These are phyloP conservation scores for Pseudonitzschia multiseries DNA, from an alignment of 108 stramenopile species.

Conservation along the genomic window DNA sequence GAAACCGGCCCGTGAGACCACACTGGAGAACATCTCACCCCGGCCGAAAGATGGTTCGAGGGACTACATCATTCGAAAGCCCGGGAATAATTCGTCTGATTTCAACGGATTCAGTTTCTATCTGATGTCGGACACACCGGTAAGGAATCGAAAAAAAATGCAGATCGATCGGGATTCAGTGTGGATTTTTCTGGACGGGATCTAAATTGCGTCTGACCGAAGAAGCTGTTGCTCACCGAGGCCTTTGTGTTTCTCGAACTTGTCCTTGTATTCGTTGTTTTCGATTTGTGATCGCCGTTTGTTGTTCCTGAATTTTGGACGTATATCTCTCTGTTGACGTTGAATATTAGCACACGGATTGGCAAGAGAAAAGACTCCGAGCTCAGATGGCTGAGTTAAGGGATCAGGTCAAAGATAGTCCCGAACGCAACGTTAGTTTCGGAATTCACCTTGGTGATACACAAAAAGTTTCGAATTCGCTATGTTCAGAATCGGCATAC, in stretches of 20 bases:
- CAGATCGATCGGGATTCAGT: not conserved
- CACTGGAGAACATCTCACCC: conserved; percentile 11
- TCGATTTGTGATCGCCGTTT: not conserved
- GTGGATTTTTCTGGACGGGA: not conserved
- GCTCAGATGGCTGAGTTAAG: conserved; percentile 11
- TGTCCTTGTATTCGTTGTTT: not conserved
- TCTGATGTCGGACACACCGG: conserved; percentile 14
- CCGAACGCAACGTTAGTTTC: not conserved
- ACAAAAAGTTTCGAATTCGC: conserved; percentile 19
- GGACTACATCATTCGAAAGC: not conserved
- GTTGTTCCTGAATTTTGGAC: not conserved
- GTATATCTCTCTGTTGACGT: not conserved
- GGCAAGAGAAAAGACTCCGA: conserved; percentile 12
- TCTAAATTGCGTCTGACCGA: not conserved
- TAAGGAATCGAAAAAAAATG: not conserved
- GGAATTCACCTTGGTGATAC: conserved; percentile 14
- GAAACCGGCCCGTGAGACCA: not conserved
- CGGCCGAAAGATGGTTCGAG: conserved; percentile 7
- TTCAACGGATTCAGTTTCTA: conserved; percentile 23
- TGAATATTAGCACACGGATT: conserved; percentile 8
- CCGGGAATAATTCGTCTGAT: not conserved
- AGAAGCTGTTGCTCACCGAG: not conserved
- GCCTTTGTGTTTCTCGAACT: not conserved
- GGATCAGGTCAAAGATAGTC: not conserved
- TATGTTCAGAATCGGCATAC: conserved; percentile 23